Evolutionary conservation across 1,284 basidiomycete genomes (phyloP).

Genomic region (Ustilago loliicola): DNA sequence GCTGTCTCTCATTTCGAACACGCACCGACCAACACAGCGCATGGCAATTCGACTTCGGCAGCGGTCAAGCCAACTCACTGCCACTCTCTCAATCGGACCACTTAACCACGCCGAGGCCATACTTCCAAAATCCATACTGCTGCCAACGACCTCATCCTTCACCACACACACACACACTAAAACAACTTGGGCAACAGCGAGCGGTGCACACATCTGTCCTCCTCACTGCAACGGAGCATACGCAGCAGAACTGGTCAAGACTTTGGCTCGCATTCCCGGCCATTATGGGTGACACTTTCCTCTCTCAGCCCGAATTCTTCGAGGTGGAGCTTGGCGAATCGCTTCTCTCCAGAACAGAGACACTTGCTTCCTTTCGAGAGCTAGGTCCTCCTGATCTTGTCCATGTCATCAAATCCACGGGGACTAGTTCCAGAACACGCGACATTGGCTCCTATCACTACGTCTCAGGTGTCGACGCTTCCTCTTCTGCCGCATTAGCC

Average conservation of each 20-base stretch:
- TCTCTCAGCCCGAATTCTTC: constrained; percentile 69
- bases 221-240: neutral
- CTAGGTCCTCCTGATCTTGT: constrained; percentile 96
- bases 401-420: constrained; percentile 89
- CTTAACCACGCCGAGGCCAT: neutral
- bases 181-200: too few relatives aligned
- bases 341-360: constrained; percentile 89
- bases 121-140: neutral
- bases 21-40: constrained; percentile 4
- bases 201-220: too few relatives aligned
- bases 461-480: constrained; percentile 94
- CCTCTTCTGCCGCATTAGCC: constrained; percentile 94
- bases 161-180: neutral
- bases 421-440: constrained; percentile 80
- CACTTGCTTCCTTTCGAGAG: constrained; percentile 92
- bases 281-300: constrained; percentile 67
- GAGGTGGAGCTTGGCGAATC: constrained; percentile 92
- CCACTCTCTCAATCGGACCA: neutral
- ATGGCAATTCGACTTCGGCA: neutral
- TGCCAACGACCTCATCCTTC: neutral
- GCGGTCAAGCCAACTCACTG: constrained; percentile 1
- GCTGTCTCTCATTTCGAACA: neutral
- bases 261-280: neutral
- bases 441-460: constrained; percentile 74
- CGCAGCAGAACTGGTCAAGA: neutral